Percentiles rank a stretch among this genome's conserved stretches.
phyloP scores from a whole-genome alignment of 1,139 yeast genomes.

The Geotrichum phurueaensis region DNA sequence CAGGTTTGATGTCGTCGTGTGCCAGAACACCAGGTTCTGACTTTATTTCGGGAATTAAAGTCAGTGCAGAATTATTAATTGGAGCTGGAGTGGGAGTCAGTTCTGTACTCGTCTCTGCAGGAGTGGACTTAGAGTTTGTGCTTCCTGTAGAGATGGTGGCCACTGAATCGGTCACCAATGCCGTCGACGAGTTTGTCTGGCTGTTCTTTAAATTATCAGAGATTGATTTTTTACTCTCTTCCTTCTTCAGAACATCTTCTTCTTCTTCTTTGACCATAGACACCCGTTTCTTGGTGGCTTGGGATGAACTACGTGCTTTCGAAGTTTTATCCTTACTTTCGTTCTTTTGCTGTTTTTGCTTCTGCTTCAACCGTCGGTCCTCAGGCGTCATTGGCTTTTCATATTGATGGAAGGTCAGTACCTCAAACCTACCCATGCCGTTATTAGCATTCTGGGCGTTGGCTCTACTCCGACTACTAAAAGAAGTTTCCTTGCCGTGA shows the following conservation, averaged over 20 bases:
- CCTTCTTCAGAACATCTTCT: conserved; percentile 6
- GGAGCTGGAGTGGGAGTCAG: not conserved
- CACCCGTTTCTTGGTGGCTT: conserved; percentile 2
- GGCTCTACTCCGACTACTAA: not conserved
- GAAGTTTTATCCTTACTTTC: not conserved
- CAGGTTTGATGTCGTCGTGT: not conserved
- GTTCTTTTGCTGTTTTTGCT: conserved; percentile 3
- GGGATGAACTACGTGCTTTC: not conserved
- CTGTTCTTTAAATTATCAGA: not conserved
- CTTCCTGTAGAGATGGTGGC: not conserved
- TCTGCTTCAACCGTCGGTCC: conserved; percentile 11
- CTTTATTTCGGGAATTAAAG: not conserved
- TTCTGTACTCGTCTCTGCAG: not conserved
- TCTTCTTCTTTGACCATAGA: conserved; percentile 17
- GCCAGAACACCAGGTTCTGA: not conserved
- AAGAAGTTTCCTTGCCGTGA: not conserved
- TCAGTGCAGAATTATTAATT: not conserved
- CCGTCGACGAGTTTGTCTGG: not conserved
- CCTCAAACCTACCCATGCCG: conserved; percentile 18
- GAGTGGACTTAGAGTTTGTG: not conserved
- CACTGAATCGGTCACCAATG: not conserved
- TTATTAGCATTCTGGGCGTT: conserved; percentile 1
- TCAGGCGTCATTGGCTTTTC: conserved; percentile 16
- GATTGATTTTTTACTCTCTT: not conserved
- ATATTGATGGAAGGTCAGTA: conserved; percentile 18